Conservation (phyloP, 2,329 filamentous ascomycete species). For the Bertia moriformis region DNA sequence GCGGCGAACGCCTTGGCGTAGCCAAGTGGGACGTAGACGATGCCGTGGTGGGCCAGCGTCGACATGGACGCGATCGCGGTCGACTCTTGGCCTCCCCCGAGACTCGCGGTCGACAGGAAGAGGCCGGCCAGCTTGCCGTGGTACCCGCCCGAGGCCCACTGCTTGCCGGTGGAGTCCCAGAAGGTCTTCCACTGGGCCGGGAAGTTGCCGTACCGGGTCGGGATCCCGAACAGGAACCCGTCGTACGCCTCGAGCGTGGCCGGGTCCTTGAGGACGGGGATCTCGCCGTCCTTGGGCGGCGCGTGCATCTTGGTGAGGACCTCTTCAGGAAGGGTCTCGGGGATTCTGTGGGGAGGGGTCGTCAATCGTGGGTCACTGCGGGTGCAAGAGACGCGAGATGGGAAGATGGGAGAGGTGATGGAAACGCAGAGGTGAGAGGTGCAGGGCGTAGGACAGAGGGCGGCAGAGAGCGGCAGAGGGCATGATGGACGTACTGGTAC, state of each 20-base stretch:
- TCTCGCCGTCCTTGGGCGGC: conserved; percentile 54
- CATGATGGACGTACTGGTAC: not conserved
- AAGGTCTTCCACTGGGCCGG: conserved; percentile 86
- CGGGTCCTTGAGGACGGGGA: conserved; percentile 48
- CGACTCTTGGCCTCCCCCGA: conserved; percentile 83
- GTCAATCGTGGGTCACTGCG: not conserved
- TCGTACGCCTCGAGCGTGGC: conserved; percentile 60
- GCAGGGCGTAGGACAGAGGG: no score
- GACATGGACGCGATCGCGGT: conserved; percentile 70
- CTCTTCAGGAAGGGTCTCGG: conserved; percentile 74
- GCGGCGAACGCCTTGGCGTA: conserved; percentile 67
- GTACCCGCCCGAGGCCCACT: conserved; percentile 67
- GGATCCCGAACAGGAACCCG: conserved; percentile 82
- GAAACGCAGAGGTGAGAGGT: no score
- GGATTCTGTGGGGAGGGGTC: conserved; percentile 35
- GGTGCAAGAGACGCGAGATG: conserved; percentile 6
- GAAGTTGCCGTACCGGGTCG: conserved; percentile 94
- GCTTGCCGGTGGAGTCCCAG: conserved; percentile 78
- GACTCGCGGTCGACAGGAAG: conserved; percentile 74
- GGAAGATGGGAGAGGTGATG: not conserved
- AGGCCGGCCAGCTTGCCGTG: conserved; percentile 81
- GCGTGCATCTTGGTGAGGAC: conserved; percentile 86
- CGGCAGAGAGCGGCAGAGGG: no score
- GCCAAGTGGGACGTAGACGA: conserved; percentile 90
- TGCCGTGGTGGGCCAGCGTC: conserved; percentile 81